A percentile compares a stretch with the other conserved stretches of the same genome.
Conservation (phyloP, 441 rosid species). For the Erodium texanum region DNA sequence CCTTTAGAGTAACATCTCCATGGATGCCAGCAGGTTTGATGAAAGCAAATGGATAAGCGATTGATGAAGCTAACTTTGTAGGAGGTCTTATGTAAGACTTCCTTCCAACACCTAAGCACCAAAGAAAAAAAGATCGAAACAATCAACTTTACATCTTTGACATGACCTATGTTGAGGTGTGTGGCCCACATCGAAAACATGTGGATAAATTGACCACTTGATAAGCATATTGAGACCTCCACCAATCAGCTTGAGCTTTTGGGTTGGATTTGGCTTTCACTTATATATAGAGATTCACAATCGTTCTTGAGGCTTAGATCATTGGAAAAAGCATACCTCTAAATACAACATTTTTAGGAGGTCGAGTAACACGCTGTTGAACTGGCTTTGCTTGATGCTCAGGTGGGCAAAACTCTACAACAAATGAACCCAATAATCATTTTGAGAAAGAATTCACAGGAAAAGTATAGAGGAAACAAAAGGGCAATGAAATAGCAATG, state of each 20-base stretch:
- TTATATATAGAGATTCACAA: no score
- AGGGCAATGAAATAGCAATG: background rate
- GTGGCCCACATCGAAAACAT: no score
- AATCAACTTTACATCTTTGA: background rate
- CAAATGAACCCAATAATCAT: slow-evolving; percentile 19
- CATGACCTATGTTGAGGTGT: no score
- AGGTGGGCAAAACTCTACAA: slow-evolving; percentile 48
- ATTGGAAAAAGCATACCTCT: slow-evolving; percentile 40
- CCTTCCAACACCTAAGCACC: slow-evolving; percentile 36
- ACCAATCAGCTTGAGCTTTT: no score
- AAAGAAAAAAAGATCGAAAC: background rate
- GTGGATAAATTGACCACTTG: no score
- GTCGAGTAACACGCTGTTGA: slow-evolving; percentile 39
- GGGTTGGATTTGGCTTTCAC: no score
- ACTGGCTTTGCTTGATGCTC: slow-evolving; percentile 31
- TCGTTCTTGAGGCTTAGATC: no score
- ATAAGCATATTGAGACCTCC: no score
- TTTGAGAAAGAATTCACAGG: background rate
- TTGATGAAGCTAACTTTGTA: slow-evolving; percentile 59
- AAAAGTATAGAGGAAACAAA: background rate
- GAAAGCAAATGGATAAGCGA: slow-evolving; percentile 82
- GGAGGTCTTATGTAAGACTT: slow-evolving; percentile 54
- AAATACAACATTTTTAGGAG: slow-evolving; percentile 52
- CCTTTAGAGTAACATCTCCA: slow-evolving; percentile 85
- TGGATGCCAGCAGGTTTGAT: slow-evolving; percentile 83